phyloP scores from a whole-genome alignment of 306 rosid species.

The Trifolium subterraneum region DNA sequence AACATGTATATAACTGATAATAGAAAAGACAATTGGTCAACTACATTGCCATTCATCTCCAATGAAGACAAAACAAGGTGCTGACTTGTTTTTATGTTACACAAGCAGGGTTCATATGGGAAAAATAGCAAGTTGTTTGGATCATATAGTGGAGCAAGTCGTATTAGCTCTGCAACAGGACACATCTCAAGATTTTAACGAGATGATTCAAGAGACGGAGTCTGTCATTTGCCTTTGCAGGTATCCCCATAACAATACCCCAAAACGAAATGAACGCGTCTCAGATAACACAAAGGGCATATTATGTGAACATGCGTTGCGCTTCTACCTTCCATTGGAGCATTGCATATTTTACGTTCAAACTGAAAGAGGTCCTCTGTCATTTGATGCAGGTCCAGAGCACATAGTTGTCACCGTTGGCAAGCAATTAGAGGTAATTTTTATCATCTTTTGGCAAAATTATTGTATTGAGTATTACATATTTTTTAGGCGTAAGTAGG shows the following conservation, averaged over 20 bases:
- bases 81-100: slow-evolving; percentile 15
- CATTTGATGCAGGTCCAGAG: slow-evolving; percentile 69
- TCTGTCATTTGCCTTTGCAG: slow-evolving; percentile 53
- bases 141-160: slow-evolving; percentile 61
- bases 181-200: slow-evolving; percentile 41
- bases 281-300: slow-evolving; percentile 29
- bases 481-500: too few species aligned
- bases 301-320: slow-evolving; percentile 54
- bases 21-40: not conserved
- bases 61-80: slow-evolving; percentile 8
- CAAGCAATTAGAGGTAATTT: slow-evolving; percentile 70
- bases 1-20: not conserved
- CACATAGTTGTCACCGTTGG: slow-evolving; percentile 69
- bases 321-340: slow-evolving; percentile 71
- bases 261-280: slow-evolving; percentile 30
- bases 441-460: not conserved
- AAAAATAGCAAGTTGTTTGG: slow-evolving; percentile 60
- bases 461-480: not conserved
- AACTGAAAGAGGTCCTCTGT: slow-evolving; percentile 54
- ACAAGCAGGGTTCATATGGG: slow-evolving; percentile 57
- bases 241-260: slow-evolving; percentile 53
- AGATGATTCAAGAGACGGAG: slow-evolving; percentile 47
- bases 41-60: not conserved
- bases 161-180: slow-evolving; percentile 40
- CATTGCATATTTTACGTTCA: slow-evolving; percentile 58